Percentiles rank a stretch among this genome's conserved stretches.
Conservation (phyloP, 2,329 filamentous ascomycete genomes). For the Penicillium verrucosum region DNA sequence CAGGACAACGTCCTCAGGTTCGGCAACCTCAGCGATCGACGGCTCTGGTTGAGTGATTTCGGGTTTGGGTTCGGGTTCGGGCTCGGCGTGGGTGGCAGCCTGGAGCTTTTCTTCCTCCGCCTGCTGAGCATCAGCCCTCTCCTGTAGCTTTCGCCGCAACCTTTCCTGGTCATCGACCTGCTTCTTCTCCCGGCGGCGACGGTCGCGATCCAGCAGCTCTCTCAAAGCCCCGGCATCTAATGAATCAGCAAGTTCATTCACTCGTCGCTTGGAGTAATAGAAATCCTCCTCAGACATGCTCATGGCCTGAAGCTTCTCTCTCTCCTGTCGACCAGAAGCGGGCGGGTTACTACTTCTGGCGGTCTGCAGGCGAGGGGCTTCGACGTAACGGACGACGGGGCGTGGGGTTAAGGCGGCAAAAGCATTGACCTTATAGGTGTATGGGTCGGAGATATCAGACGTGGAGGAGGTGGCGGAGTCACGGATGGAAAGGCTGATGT, state of each 20-base stretch:
- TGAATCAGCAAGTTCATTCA: conserved; percentile 73
- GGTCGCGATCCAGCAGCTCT: conserved; percentile 86
- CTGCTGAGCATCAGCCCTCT: conserved; percentile 53
- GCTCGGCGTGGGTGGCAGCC: not conserved
- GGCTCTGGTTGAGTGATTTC: not conserved
- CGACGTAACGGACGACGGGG: conserved; percentile 74
- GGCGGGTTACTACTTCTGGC: conserved; percentile 47
- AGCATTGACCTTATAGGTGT: conserved; percentile 75
- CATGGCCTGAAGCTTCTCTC: conserved; percentile 51
- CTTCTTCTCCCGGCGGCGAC: conserved; percentile 73
- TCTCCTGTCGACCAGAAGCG: conserved; percentile 43
- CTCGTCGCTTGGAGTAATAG: conserved; percentile 58
- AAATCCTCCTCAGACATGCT: conserved; percentile 60
- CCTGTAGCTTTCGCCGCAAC: conserved; percentile 48
- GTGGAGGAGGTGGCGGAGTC: conserved; percentile 74
- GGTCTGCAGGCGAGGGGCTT: conserved; percentile 58
- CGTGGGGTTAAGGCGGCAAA: conserved; percentile 80
- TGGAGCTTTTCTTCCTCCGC: conserved; percentile 46
- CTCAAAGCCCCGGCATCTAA: conserved; percentile 80
- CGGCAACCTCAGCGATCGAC: not conserved
- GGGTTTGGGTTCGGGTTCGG: not conserved
- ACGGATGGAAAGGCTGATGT: conserved; percentile 70
- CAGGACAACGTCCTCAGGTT: not conserved
- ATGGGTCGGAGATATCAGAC: conserved; percentile 70
- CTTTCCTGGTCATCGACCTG: conserved; percentile 65